phyloP scores from a whole-genome alignment of 306 rosid genomes.

The Gastrolobium bilobum region DNA sequence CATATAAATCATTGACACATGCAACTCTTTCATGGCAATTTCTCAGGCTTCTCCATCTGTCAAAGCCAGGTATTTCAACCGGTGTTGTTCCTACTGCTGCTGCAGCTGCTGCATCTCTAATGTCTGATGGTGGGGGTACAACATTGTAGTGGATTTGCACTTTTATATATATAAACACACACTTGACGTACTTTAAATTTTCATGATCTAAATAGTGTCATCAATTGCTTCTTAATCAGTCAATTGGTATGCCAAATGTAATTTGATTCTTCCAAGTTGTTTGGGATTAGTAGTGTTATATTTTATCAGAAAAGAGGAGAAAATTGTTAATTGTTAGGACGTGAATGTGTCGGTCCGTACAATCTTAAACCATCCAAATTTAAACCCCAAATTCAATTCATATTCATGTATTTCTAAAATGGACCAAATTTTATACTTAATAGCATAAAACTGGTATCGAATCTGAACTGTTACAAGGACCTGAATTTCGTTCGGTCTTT shows the following conservation, averaged over 20 bases:
- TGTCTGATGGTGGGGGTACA: slow-evolving; percentile 91
- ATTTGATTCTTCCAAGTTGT: background rate
- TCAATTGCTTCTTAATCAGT: background rate
- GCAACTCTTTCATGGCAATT: slow-evolving; percentile 44
- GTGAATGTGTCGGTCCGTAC: background rate
- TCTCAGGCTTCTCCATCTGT: slow-evolving; percentile 92
- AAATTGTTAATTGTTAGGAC: background rate
- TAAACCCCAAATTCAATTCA: too few species aligned
- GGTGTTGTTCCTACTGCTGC: slow-evolving; percentile 99
- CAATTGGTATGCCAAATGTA: background rate
- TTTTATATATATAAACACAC: background rate
- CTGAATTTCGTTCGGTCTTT: too few species aligned
- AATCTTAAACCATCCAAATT: too few species aligned
- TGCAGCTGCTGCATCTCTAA: slow-evolving; percentile 95
- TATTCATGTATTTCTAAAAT: too few species aligned
- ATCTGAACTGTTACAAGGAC: too few species aligned
- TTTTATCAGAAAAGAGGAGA: background rate
- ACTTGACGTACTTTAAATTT: slow-evolving; percentile 27
- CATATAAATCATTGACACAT: slow-evolving; percentile 22
- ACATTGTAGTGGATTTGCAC: slow-evolving; percentile 54
- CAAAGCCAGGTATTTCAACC: slow-evolving; percentile 91
- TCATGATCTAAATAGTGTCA: background rate
- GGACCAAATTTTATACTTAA: too few species aligned
- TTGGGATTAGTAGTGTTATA: background rate
- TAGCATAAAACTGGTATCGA: too few species aligned